Evolutionary conservation across 2,329 filamentous ascomycete species (phyloP), one percentile per base, ranked within the genome.

Genomic region (Blumeria hordei): DNA sequence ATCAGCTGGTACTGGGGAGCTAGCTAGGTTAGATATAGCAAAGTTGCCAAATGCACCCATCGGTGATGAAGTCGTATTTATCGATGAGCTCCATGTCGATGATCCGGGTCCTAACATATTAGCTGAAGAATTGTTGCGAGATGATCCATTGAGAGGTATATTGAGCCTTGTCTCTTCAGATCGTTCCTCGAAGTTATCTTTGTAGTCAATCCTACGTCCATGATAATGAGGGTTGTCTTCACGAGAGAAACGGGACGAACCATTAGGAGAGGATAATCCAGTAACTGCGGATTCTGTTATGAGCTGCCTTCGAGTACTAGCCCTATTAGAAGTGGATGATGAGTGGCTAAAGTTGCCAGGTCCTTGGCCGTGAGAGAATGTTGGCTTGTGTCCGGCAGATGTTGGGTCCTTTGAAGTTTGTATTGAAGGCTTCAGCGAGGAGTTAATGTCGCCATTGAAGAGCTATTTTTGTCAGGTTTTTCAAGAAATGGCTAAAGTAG

Each of bases 21-120:
- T 72, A 3, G 76, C 68, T 51, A 70, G 68, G 39, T 65, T 68
- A 11, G 69, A 70, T 54, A 93, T 67, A n/a, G 84, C 81, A 67
- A 96, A 96, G 63, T 81, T 92, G 10, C 90, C 90, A 68, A 98
- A 98, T 21, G 81, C 81, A 36, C 90, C 88, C 73, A 88, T 84
- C 1, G 80, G 78, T 6, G 81, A 75, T 61, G 85, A 78, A 11
- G 78, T 75, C 45, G 81, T 71, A 76, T 77, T 83, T 8, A 59
- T 51, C 3, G 64, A 62, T 16, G 67, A 60, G 32, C 69, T 69
- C 72, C 73, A 75, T 1, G 72, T 67, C 10, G 72, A 71, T n/a
- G 67, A 55, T 21, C 69, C 70, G 59, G 75, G 71, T 3, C 66
- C 69, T 1, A 65, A 55, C 6, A 69, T 62, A 34, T 67, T 69